Percentiles rank a stretch among this genome's conserved stretches.
These are phyloP conservation scores for Naganishia sp. DNA, from an alignment of 1,284 basidiomycete species.

Conservation along the genomic window DNA sequence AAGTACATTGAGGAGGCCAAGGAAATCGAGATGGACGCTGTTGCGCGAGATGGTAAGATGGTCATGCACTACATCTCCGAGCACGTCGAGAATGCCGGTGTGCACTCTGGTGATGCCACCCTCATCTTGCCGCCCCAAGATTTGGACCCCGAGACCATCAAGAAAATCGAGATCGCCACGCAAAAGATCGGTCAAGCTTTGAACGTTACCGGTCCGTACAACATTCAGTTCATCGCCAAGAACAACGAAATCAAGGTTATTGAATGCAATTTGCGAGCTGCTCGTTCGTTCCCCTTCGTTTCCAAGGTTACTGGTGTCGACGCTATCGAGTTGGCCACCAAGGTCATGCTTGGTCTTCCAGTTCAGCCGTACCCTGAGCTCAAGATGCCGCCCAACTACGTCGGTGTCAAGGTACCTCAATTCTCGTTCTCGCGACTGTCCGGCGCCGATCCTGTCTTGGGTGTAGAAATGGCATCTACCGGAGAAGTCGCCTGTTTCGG, in stretches of 20 bases:
- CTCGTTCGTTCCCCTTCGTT: conserved; percentile 98
- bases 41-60: conserved; percentile 95
- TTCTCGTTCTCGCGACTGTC: conserved; percentile 96
- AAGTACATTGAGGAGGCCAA: conserved; percentile 99
- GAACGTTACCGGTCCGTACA: conserved; percentile 97
- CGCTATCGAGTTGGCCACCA: conserved; percentile 97
- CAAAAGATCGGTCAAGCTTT: conserved; percentile 97
- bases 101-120: conserved; percentile 96
- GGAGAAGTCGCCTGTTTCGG: conserved; percentile 99
- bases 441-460: conserved; percentile 96
- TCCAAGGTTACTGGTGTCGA: conserved; percentile 97
- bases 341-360: conserved; percentile 91
- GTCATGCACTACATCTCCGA: conserved; percentile 99
- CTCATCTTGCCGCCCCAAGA: conserved; percentile 97
- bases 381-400: conserved; percentile 85
- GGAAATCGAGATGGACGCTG: conserved; percentile 99
- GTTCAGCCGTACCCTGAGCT: conserved; percentile 88
- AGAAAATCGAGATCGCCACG: conserved; percentile 93
- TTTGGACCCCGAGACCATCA: conserved; percentile 92
- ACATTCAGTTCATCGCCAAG: conserved; percentile 99
- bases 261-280: conserved; percentile 97
- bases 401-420: conserved; percentile 98
- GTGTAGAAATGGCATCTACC: conserved; percentile 99
- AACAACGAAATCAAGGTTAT: conserved; percentile 99
- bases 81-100: conserved; percentile 98